Percentiles rank a stretch among this genome's conserved stretches.
Evolutionary conservation across 371 early-diverging fungal genomes (phyloP).

Genomic region (Circinella minor): DNA sequence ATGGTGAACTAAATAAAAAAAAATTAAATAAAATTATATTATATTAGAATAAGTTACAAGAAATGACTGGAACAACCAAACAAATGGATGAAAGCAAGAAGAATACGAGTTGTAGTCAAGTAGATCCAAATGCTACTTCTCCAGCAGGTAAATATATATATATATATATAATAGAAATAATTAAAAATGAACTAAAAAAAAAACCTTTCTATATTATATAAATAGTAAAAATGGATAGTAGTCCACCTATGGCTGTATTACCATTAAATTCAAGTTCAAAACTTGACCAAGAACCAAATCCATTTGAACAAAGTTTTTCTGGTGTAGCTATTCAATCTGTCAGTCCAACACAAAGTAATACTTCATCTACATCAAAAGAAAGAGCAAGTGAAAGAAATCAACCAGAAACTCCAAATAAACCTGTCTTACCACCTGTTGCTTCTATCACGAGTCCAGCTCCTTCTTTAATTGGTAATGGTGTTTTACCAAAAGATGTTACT

Average conservation of each 20-base stretch:
- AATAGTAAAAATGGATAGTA: slow-evolving; percentile 14
- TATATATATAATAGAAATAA: too few relatives aligned
- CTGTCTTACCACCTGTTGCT: slow-evolving; percentile 46
- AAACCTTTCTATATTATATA: not conserved
- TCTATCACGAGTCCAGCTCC: slow-evolving; percentile 44
- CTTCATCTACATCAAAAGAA: slow-evolving; percentile 12
- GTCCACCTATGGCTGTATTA: slow-evolving; percentile 44
- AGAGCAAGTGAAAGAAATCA: not conserved
- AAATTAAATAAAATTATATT: too few relatives aligned
- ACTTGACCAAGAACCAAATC: slow-evolving; percentile 84
- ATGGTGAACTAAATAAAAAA: too few relatives aligned
- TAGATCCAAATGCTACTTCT: too few relatives aligned
- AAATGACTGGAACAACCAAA: too few relatives aligned
- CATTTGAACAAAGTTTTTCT: slow-evolving; percentile 86
- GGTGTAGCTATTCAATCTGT: slow-evolving; percentile 22
- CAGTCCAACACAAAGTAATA: slow-evolving; percentile 16
- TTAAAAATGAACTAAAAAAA: too few relatives aligned
- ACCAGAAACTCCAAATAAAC: slow-evolving; percentile 16
- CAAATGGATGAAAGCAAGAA: too few relatives aligned
- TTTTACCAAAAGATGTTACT: slow-evolving; percentile 48
- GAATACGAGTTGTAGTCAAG: too few relatives aligned
- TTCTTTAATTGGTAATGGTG: slow-evolving; percentile 35
- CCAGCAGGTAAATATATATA: too few relatives aligned
- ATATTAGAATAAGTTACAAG: too few relatives aligned
- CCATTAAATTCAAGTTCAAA: slow-evolving; percentile 57